Evolutionary conservation across 2,329 filamentous ascomycete species (phyloP), one percentile per base, ranked within the genome.

Genomic region (Lasiodiplodia sp.): DNA sequence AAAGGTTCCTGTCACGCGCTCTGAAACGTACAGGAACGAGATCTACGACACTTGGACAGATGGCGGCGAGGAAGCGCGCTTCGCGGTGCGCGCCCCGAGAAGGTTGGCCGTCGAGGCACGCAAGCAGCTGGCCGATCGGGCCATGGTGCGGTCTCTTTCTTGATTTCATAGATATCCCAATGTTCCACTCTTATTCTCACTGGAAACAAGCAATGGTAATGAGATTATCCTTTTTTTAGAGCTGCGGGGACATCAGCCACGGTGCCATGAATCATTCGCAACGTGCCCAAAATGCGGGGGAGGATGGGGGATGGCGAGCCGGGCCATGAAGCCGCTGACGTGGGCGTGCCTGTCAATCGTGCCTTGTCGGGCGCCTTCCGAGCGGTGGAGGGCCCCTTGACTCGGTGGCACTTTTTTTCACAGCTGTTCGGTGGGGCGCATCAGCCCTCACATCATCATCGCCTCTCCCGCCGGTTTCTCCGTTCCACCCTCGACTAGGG

Each of bases 11-110:
- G 75, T 82, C 1, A 72, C 70, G 11, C 44, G 21, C 8, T 58
- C 65, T 21, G 71, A 74, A 18, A 77, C 74, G 53, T 73, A 73
- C 58, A 70, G 76, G 25, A 79, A 75, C 2, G 76, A 80, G 40
- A 71, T 77, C 8, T 75, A 75, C 68, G 78, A 78, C 68, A 75
- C 74, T 25, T 83, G 80, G 79, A 68, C 76, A 28, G 78, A 79
- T 65, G 71, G 69, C 21, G 77, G 75, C 18, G 71, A 73, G 44
- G 69, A 74, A 12, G 71, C 73, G n/a, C 74, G 71, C 52, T 79
- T 79, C 69, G 77, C 76, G 38, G 77, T 82, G 18, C 71, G 72
- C 67, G 79, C 77, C 10, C 80, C 81, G 16, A 71, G 75, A 56
- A 73, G 76, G 60, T 62, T 82, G 71, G 70, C 73, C 55, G 68